Evolutionary conservation across 2,329 filamentous ascomycete genomes (phyloP), one percentile per base, ranked within the genome.

Genomic region (Podosphaera aphanis): DNA sequence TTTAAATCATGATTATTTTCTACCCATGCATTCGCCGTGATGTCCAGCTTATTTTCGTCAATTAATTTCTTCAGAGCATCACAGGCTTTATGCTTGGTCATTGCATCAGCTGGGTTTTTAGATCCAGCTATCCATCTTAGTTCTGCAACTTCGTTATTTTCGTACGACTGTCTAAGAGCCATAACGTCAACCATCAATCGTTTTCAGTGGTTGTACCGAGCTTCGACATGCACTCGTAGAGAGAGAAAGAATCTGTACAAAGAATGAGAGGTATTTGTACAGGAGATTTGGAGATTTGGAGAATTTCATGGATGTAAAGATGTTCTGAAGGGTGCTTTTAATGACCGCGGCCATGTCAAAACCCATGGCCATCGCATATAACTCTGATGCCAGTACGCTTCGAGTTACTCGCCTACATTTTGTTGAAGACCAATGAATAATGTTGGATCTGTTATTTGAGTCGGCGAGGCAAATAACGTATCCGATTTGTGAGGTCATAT

Each of bases 401-500:
- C 35, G 15, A 2, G 43, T 51, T 19, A 52, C 47, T 25, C 46
- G 18, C 19, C 44, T 49, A 16, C 41, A 43, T 29, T 43, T 43
- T 15, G 23, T 11, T 27, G 25, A 43, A 43, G 41, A 29, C 41
- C 41, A 43, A 31, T 43, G 23, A 16, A 43, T 10, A 2, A 29
- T 29, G 5, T 43, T 43, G 41, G 41, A 19, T 25, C 27, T 27
- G 16, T 31, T 43, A 18, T n/a, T 18, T 7, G 10, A 15, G 18
- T 43, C 23, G 16, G 41, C 23, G 13, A 43, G 25, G 41, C 21
- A 23, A 18, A 43, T 43, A n/a, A 29, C 11, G n/a, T 15, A 43
- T n/a, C 41, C 41, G 18, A 43, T 43, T 43, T 43, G 15, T 16
- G 41, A 43, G 5, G 20, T 27, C n/a, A 43, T 8, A 18, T 43